Evolutionary conservation across 2,329 filamentous ascomycete genomes (phyloP).

Genomic region (Fusarium staphyleae): DNA sequence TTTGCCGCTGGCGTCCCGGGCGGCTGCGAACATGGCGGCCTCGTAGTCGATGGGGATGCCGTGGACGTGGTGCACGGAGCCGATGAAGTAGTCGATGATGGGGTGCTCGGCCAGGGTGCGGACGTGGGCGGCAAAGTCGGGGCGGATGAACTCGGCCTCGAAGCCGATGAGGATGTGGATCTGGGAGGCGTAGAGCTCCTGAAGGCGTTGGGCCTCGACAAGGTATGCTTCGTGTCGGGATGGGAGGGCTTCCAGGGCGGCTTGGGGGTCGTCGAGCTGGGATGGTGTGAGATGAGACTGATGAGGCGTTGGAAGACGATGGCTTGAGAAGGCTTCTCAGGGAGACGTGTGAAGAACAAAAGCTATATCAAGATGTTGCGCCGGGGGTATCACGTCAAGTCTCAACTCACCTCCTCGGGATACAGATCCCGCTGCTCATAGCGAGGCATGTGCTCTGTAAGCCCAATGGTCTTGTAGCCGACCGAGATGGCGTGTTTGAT

Average conservation of each 20-base stretch:
- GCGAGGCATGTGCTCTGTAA: slow-evolving; percentile 96
- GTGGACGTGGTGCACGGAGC: slow-evolving; percentile 89
- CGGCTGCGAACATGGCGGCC: slow-evolving; percentile 65
- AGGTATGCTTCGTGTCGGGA: slow-evolving; percentile 76
- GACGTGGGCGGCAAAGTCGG: slow-evolving; percentile 66
- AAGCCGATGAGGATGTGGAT: slow-evolving; percentile 89
- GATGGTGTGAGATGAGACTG: slow-evolving; percentile 16
- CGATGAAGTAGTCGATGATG: slow-evolving; percentile 86
- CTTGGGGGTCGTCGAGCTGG: slow-evolving; percentile 58
- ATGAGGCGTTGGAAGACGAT: not conserved
- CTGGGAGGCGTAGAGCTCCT: slow-evolving; percentile 69
- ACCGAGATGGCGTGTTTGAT: slow-evolving; percentile 78
- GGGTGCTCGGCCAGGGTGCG: slow-evolving; percentile 65
- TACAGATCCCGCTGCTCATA: slow-evolving; percentile 78
- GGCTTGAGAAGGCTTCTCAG: no score
- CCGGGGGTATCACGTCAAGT: not conserved
- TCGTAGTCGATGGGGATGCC: slow-evolving; percentile 91
- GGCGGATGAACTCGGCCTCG: slow-evolving; percentile 90
- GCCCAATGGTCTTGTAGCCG: slow-evolving; percentile 81
- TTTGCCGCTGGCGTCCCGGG: slow-evolving; percentile 44
- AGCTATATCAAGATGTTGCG: not conserved
- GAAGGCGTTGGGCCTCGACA: slow-evolving; percentile 75
- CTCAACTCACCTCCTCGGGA: slow-evolving; percentile 76
- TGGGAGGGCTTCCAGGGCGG: slow-evolving; percentile 56
- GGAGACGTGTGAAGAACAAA: not conserved